phyloP scores from a whole-genome alignment of 768 basidiomycete species.

The Podaxis rugospora region DNA sequence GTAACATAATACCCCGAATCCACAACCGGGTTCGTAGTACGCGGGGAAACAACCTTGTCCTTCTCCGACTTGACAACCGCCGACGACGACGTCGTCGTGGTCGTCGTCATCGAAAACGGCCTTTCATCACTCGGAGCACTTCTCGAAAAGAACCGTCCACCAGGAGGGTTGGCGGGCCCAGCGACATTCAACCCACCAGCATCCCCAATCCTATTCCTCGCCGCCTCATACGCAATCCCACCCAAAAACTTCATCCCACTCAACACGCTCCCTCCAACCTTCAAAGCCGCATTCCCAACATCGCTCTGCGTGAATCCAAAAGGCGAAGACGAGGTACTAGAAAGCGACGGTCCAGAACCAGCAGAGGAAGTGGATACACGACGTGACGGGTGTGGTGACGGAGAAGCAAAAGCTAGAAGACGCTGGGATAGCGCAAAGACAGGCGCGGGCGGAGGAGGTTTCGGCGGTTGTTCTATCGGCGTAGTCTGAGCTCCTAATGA shows the following conservation, averaged over 20 bases:
- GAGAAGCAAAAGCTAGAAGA: constrained; percentile 53
- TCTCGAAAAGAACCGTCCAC: constrained; percentile 47
- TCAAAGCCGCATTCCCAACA: constrained; percentile 49
- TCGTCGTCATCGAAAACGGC: neutral
- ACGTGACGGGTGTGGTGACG: constrained; percentile 13
- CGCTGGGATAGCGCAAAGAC: constrained; percentile 59
- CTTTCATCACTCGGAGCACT: constrained; percentile 49
- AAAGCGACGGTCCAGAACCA: constrained; percentile 16
- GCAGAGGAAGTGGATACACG: constrained; percentile 4
- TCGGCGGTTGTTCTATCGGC: constrained; percentile 1
- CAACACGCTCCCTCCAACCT: constrained; percentile 57
- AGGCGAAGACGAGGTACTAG: constrained; percentile 14
- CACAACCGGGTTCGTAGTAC: constrained; percentile 19
- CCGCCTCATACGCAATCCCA: constrained; percentile 54
- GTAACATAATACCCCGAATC: constrained; percentile 44
- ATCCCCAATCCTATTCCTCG: constrained; percentile 29
- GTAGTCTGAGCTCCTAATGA: constrained; percentile 11
- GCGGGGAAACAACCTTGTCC: constrained; percentile 20
- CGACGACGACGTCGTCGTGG: neutral
- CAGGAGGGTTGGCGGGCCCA: neutral
- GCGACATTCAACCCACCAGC: constrained; percentile 3
- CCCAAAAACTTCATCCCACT: constrained; percentile 62
- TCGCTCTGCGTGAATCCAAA: constrained; percentile 36
- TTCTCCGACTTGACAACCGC: constrained; percentile 1
- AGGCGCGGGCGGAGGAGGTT: constrained; percentile 28